A percentile compares a stretch with the other conserved stretches of the same genome.
phyloP scores from a whole-genome alignment of 208 protist genomes.

The Balamuthia mandrillaris region DNA sequence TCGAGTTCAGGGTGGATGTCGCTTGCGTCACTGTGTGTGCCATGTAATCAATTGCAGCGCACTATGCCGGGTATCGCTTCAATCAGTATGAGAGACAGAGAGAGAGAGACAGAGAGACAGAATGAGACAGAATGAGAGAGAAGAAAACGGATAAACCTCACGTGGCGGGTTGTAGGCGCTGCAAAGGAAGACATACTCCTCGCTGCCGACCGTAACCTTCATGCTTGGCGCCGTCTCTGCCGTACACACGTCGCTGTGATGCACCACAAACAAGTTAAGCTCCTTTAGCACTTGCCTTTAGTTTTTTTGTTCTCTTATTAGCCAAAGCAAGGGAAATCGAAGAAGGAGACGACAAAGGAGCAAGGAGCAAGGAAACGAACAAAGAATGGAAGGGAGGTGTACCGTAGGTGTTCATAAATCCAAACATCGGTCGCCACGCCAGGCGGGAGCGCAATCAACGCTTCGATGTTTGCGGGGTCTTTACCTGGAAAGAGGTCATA shows the following conservation, averaged over 20 bases:
- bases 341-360: not conserved
- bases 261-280: slow-evolving; percentile 18
- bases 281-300: slow-evolving; percentile 20
- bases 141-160: not conserved
- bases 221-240: slow-evolving; percentile 31
- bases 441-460: not conserved
- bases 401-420: slow-evolving; percentile 37
- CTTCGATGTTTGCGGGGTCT: not conserved
- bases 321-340: no score
- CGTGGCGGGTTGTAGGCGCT: slow-evolving; percentile 36
- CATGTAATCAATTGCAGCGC: slow-evolving; percentile 29
- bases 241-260: not conserved
- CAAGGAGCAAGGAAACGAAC: not conserved
- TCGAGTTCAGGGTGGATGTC: not conserved
- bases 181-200: slow-evolving; percentile 30
- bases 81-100: not conserved
- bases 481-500: slow-evolving; percentile 5
- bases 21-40: slow-evolving; percentile 14
- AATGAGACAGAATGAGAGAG: not conserved
- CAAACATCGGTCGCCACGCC: not conserved
- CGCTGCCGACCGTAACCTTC: slow-evolving; percentile 23
- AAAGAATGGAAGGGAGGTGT: not conserved
- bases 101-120: not conserved
- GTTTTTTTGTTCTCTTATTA: not conserved
- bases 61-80: not conserved